A percentile compares a stretch with the other conserved stretches of the same genome.
These are phyloP conservation scores for Uncinocarpus reesii DNA, from an alignment of 2,329 filamentous ascomycete genomes.

Conservation along the genomic window DNA sequence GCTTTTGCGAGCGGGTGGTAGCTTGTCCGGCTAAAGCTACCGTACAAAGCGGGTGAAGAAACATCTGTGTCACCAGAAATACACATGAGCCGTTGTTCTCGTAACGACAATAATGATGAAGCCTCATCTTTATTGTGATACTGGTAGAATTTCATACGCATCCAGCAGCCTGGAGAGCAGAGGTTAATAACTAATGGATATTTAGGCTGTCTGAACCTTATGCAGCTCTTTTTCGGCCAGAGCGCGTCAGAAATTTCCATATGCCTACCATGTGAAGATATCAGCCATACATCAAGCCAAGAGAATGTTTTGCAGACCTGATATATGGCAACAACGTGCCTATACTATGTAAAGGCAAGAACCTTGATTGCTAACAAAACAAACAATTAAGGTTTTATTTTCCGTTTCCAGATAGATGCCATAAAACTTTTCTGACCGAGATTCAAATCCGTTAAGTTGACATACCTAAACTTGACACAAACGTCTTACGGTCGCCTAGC, in stretches of 20 bases:
- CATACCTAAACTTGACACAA: not conserved
- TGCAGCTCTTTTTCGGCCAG: constrained; percentile 4
- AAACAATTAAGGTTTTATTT: too few relatives aligned
- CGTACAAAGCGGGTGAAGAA: not conserved
- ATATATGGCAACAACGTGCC: not conserved
- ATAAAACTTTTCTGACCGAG: not conserved
- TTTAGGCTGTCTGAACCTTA: not conserved
- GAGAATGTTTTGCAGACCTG: not conserved
- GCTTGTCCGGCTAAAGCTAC: constrained; percentile 2
- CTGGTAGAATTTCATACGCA: not conserved
- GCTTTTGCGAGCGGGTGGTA: too few relatives aligned
- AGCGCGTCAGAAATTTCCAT: not conserved
- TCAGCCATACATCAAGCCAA: not conserved
- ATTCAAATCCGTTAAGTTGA: not conserved
- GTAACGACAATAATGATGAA: not conserved
- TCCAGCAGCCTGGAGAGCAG: not conserved
- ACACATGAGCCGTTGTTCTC: not conserved
- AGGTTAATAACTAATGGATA: not conserved
- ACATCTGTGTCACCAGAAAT: constrained; percentile 1
- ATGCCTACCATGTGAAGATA: constrained; percentile 6
- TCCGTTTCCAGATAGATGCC: not conserved
- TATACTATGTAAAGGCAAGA: not conserved
- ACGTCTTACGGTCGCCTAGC: too few relatives aligned
- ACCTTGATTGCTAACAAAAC: too few relatives aligned
- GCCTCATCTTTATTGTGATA: not conserved